These are phyloP conservation scores for Rosa rugosa DNA, from an alignment of 306 rosid species.

Conservation along the genomic window DNA sequence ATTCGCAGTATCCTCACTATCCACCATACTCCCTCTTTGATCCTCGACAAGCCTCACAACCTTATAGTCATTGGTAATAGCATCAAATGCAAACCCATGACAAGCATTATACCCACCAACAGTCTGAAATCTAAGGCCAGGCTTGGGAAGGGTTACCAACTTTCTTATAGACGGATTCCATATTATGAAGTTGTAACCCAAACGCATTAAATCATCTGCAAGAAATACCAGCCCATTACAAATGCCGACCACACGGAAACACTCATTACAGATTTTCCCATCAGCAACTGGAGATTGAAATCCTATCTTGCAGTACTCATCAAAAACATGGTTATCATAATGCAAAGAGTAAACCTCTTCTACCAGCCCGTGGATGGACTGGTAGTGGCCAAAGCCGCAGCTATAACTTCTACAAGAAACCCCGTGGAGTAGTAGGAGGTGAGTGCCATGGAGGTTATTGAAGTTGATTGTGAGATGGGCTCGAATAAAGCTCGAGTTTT, in stretches of 20 bases:
- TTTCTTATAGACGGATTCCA: neutral
- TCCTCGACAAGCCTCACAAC: neutral
- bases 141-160: neutral
- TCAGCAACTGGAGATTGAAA: neutral
- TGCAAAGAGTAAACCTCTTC: neutral
- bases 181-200: neutral
- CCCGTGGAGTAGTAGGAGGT: neutral
- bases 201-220: neutral
- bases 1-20: neutral
- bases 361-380: neutral
- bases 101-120: neutral
- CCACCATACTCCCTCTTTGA: neutral
- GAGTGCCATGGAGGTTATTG: neutral
- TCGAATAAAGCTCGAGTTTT: neutral
- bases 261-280: neutral
- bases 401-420: neutral
- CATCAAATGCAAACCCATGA: slow-evolving; percentile 2
- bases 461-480: neutral
- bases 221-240: neutral
- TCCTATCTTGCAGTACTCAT: neutral
- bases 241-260: neutral
- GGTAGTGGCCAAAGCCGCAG: neutral
- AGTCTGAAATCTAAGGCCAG: neutral
- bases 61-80: neutral
- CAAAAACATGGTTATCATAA: neutral